Evolutionary conservation across 2,329 filamentous ascomycete species (phyloP).

Genomic region (Aspergillus sp.): DNA sequence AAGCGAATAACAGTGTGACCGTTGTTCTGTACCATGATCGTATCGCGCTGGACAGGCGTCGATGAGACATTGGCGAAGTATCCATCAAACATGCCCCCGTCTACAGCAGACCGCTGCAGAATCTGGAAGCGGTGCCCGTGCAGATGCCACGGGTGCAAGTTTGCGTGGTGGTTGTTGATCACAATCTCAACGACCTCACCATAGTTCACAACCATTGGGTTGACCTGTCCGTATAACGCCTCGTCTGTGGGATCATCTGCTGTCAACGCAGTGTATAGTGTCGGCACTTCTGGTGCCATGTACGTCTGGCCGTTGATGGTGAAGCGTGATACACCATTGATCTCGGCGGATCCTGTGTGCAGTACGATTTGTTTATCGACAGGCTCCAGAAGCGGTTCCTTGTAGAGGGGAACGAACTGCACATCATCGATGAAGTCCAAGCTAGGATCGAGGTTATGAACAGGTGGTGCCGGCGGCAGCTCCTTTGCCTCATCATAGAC

Average conservation of each 20-base stretch:
- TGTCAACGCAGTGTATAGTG: constrained; percentile 68
- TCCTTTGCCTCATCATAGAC: constrained; percentile 46
- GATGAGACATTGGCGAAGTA: constrained; percentile 18
- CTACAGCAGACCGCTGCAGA: constrained; percentile 22
- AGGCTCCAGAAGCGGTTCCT: constrained; percentile 18
- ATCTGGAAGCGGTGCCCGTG: constrained; percentile 49
- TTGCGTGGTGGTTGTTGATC: constrained; percentile 29
- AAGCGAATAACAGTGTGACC: constrained; percentile 29
- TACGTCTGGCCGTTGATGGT: constrained; percentile 39
- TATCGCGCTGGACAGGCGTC: constrained; percentile 26
- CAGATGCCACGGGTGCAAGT: constrained; percentile 44
- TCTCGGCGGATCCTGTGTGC: constrained; percentile 56
- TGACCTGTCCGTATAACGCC: constrained; percentile 60
- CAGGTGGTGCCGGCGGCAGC: constrained; percentile 42
- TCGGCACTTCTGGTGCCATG: constrained; percentile 65
- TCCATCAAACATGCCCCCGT: constrained; percentile 22
- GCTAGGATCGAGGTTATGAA: constrained; percentile 51
- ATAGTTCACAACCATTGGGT: constrained; percentile 61
- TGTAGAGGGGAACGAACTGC: constrained; percentile 18
- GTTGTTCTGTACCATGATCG: constrained; percentile 26
- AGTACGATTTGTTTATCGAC: constrained; percentile 26
- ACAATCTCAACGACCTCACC: constrained; percentile 41
- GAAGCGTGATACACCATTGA: constrained; percentile 47
- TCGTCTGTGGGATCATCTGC: constrained; percentile 48
- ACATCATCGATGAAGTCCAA: constrained; percentile 61